These are phyloP conservation scores for Dimocarpus longan DNA, from an alignment of 345 rosid genomes.

Conservation along the genomic window DNA sequence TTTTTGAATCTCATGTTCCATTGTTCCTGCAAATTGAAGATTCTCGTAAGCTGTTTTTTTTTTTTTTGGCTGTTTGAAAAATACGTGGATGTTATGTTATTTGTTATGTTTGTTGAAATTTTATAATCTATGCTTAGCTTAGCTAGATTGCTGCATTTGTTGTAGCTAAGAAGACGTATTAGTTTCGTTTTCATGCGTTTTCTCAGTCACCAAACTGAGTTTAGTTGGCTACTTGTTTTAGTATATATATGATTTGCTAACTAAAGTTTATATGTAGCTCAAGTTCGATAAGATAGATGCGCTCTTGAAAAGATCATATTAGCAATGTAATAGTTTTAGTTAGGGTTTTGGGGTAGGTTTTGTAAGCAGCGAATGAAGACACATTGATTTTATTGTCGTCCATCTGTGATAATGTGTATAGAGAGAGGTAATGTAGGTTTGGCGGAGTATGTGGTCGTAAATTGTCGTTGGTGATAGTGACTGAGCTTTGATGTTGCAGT, in stretches of 20 bases:
- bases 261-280: background rate
- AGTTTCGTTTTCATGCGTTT: background rate
- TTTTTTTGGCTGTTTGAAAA: slow-evolving; percentile 13
- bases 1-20: slow-evolving; percentile 10
- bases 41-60: background rate
- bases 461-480: background rate
- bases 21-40: background rate
- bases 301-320: background rate
- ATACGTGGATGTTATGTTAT: background rate
- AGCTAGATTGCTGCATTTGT: slow-evolving; percentile 7
- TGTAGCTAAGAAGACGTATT: background rate
- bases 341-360: slow-evolving; percentile 7
- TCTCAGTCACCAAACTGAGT: background rate
- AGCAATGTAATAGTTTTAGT: background rate
- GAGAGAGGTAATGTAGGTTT: background rate
- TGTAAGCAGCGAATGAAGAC: background rate
- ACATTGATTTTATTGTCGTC: background rate
- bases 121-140: background rate
- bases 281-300: background rate
- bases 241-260: background rate
- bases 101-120: background rate
- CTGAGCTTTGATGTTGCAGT: background rate
- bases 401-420: background rate
- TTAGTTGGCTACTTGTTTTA: background rate
- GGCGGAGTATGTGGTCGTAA: background rate